Evolutionary conservation across 129 eudicot species (phyloP).

Genomic region (Calendula officinalis): DNA sequence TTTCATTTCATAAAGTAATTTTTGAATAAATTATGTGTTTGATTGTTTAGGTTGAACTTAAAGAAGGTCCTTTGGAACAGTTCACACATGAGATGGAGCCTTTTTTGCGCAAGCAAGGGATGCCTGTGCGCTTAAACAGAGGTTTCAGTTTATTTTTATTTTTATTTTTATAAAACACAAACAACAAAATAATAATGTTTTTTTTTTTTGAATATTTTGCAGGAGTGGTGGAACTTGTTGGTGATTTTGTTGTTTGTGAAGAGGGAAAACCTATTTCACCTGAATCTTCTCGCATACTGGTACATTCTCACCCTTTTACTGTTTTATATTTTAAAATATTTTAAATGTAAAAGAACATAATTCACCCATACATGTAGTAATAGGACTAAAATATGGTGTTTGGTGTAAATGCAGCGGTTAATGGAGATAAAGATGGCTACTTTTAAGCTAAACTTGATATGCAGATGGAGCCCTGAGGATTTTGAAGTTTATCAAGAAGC

Average conservation of each 20-base stretch:
- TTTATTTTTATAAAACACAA: background rate
- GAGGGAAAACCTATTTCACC: conserved; percentile 93
- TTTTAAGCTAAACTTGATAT: conserved; percentile 57
- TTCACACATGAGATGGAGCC: conserved; percentile 99
- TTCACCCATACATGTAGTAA: too few species aligned
- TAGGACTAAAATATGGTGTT: background rate
- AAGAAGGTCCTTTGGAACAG: conserved; percentile 93
- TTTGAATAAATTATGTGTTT: background rate
- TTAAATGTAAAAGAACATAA: too few species aligned
- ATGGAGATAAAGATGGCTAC: conserved; percentile 77
- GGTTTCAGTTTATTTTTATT: conserved; percentile 31
- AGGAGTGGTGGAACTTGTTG: conserved; percentile 91
- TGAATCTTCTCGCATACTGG: conserved; percentile 88
- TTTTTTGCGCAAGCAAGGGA: conserved; percentile 92
- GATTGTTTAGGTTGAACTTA: conserved; percentile 68
- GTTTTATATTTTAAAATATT: background rate
- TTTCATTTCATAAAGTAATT: background rate
- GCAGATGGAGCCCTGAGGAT: conserved; percentile 78
- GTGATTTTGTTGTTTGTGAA: conserved; percentile 82
- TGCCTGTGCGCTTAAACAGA: conserved; percentile 90
- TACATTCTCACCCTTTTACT: conserved; percentile 25
- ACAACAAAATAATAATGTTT: background rate
- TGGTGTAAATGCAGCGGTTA: conserved; percentile 53
- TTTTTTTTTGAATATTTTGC: conserved; percentile 5
- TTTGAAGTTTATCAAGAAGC: conserved; percentile 71